phyloP scores from a whole-genome alignment of 768 basidiomycete species.

The Calocera viscosa region DNA sequence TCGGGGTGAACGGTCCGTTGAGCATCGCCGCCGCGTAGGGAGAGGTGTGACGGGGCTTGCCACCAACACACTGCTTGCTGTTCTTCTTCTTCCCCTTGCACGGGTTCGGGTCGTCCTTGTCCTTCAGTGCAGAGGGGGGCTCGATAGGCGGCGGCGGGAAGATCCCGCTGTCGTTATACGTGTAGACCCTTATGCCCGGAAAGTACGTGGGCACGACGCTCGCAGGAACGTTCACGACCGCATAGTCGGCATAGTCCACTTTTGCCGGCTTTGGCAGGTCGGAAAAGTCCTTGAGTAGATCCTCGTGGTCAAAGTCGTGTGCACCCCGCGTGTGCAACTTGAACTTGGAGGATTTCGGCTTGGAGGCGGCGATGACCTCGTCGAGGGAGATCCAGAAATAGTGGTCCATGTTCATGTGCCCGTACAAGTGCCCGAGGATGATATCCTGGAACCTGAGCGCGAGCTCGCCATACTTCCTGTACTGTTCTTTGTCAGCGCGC shows the following conservation, averaged over 20 bases:
- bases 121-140: not conserved
- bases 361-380: conserved; percentile 22
- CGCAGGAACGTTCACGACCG: conserved; percentile 67
- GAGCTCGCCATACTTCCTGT: conserved; percentile 37
- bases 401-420: conserved; percentile 76
- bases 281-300: conserved; percentile 51
- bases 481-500: conserved; percentile 28
- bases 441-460: conserved; percentile 78
- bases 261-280: conserved; percentile 43
- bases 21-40: not conserved
- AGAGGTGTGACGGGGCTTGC: not conserved
- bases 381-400: conserved; percentile 29
- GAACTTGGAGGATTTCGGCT: not conserved
- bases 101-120: not conserved
- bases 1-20: not conserved
- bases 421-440: conserved; percentile 73
- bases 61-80: not conserved
- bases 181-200: conserved; percentile 66
- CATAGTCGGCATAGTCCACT: conserved; percentile 51
- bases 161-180: conserved; percentile 56
- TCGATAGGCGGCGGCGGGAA: conserved; percentile 6
- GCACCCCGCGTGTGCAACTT: not conserved
- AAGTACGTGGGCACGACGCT: conserved; percentile 81
- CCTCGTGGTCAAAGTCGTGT: conserved; percentile 38
- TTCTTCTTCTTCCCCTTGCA: not conserved